Conservation (phyloP, 2,329 filamentous ascomycete species). For the Colletotrichum siamense region DNA sequence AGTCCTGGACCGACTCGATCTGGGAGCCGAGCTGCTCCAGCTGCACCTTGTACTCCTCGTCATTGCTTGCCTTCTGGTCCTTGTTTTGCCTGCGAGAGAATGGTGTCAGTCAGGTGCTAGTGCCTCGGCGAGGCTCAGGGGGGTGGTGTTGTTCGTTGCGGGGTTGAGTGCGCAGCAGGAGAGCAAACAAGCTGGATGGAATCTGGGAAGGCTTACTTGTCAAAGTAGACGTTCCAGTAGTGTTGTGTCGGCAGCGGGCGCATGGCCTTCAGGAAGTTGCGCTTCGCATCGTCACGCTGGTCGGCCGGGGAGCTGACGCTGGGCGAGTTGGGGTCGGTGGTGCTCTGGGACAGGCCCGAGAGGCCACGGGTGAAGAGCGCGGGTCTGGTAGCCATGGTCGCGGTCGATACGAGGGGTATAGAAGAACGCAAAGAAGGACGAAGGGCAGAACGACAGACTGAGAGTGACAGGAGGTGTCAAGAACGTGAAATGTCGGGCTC, state of each 20-base stretch:
- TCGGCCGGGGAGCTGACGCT: constrained; percentile 72
- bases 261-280: constrained; percentile 79
- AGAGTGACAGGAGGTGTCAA: neutral
- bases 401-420: neutral
- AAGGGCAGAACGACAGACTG: neutral
- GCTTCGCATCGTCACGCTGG: constrained; percentile 79
- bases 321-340: constrained; percentile 61
- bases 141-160: neutral
- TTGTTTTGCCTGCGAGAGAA: constrained; percentile 43
- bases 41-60: constrained; percentile 54
- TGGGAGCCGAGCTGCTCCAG: constrained; percentile 68
- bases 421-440: neutral
- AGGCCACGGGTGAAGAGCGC: constrained; percentile 68
- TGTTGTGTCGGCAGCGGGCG: constrained; percentile 78
- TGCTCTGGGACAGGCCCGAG: constrained; percentile 63
- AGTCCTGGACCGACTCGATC: constrained; percentile 84
- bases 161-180: neutral
- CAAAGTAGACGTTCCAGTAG: constrained; percentile 78
- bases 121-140: neutral
- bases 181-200: neutral
- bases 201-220: constrained; percentile 48
- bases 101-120: neutral
- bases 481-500: neutral
- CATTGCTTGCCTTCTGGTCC: constrained; percentile 43
- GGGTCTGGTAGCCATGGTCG: constrained; percentile 61